Evolutionary conservation across 2,329 filamentous ascomycete genomes (phyloP), one percentile per base, ranked within the genome.

Genomic region (Xylaria sp.): DNA sequence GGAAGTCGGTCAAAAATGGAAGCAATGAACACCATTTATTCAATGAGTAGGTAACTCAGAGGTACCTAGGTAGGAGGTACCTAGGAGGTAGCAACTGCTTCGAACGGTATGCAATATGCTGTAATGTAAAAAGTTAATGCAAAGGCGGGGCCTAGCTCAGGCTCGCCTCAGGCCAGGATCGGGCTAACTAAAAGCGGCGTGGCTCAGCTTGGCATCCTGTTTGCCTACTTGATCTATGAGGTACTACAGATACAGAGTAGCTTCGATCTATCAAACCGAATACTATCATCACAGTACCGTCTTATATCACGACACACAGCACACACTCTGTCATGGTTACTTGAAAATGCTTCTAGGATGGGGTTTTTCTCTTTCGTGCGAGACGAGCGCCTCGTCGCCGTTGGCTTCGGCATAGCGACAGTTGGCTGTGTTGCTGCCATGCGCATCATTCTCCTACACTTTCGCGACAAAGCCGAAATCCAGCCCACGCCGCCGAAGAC

Each of bases 391-490:
- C 74, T 87, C 53, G 79, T 90, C 65, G 81, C 89, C 61, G 80
- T 84, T 48, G 82, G 83, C 55, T 82, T 89, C 62, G 84, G 85
- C 53, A 75, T 92, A 61, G 86, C 89, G 69, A 85, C 89, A 48
- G 86, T 89, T 74, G 79, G 86, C 72, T 81, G 91, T 69, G 78
- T 90, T 64, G 82, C 84, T 67, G 82, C 84, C 61, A 87, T 93
- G 78, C 84, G 85, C 70, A 78, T 84, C 45, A 83, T 87, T 63
- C 87, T 94, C 53, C 82, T 82, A 65, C 81, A 85, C 63, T 88
- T 90, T 72, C 86, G 89, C 71, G 84, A 89, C 73, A 84, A 90
- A 61, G 90, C 90, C 71, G 86, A 90, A 78, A 87, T 96, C 75
- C 88, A 88, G 68, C 86, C 88, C 42, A 77, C 83, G 45, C 87